phyloP scores from a whole-genome alignment of 2,329 filamentous ascomycete species.

The Balansia obtecta region DNA sequence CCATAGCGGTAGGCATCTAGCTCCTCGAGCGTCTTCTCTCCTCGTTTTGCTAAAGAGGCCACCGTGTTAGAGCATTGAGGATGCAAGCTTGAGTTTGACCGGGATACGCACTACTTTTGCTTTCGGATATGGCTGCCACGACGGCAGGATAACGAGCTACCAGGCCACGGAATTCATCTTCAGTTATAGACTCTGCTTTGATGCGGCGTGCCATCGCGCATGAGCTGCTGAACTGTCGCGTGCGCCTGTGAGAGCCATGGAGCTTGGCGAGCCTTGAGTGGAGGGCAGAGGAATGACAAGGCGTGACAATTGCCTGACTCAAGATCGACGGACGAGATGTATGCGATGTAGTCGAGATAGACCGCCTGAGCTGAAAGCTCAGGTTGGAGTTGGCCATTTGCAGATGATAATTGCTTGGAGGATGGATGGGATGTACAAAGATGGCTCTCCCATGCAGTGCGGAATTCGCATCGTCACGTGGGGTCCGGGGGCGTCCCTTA shows the following conservation, averaged over 20 bases:
- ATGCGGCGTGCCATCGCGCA: not conserved
- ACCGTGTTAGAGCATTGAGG: not conserved
- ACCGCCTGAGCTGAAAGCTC: too few relatives aligned
- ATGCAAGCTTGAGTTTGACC: not conserved
- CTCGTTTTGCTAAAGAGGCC: constrained; percentile 27
- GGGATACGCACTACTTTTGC: constrained; percentile 29
- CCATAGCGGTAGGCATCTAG: constrained; percentile 50
- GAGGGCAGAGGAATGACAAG: too few relatives aligned
- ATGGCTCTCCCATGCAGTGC: too few relatives aligned
- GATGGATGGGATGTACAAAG: too few relatives aligned
- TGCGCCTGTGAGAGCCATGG: not conserved
- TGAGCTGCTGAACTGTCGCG: not conserved
- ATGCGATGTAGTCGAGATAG: too few relatives aligned
- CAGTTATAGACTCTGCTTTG: constrained; percentile 14
- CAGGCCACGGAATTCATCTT: constrained; percentile 21
- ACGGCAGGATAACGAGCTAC: constrained; percentile 27
- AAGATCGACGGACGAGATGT: too few relatives aligned
- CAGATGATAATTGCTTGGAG: too few relatives aligned
- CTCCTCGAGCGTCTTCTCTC: constrained; percentile 38
- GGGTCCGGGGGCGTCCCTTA: too few relatives aligned
- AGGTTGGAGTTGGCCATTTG: too few relatives aligned
- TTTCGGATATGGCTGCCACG: constrained; percentile 29
- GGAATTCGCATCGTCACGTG: too few relatives aligned
- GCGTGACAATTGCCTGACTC: too few relatives aligned
- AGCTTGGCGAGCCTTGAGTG: too few relatives aligned